Base-by-base conservation (phyloP, 257 asterid genomes). In the Galeopsis tetrahit region DNA sequence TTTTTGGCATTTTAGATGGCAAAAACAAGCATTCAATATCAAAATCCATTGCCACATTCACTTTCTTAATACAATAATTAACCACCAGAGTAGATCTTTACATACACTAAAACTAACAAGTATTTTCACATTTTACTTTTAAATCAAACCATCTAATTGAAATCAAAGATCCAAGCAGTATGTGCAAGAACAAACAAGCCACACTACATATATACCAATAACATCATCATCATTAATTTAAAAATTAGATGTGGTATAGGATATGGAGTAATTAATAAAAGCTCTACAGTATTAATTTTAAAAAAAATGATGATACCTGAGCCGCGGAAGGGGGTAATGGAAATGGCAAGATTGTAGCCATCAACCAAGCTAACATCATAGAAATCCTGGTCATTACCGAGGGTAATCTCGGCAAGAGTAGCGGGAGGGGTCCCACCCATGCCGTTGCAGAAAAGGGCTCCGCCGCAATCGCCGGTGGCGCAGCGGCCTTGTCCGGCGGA, bases 381-480 rank as follows among this genome's bases (percentile, higher is more conserved):
- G 81, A 93, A 93, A 68, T 93, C 98, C 79, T 86, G 97, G 1
- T 93, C 95, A 63, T 38, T 60, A 0, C 97, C 97, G 4, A 89
- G 82, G 14, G 98, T 93, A 3, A 93, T 89, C 82, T 93, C 97
- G 10, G 96, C 97, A 0, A 93, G 91, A 2, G 97, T 87, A 2
- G 98, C 98, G 1, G 97, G 98, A 63, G 97, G 97, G 17, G 90
- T 69, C 21, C 97, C 98, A 33, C 98, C 98, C 38, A 87, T 62
- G 40, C 98, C 97, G n/a, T 90, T 86, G 53, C 98, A 93, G 75
- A 82, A 87, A 6, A 90, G 90, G 10, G 90, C 70, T 46, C 97
- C 98, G 44, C 93, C 98, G 78, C 98, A 93, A 56, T 93, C 98
- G 0, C 98, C 98, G 31, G 98, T 93, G 21, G 97, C 93, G 79